Evolutionary conservation across 306 rosid genomes (phyloP).

Genomic region (Dicorynia guianensis): DNA sequence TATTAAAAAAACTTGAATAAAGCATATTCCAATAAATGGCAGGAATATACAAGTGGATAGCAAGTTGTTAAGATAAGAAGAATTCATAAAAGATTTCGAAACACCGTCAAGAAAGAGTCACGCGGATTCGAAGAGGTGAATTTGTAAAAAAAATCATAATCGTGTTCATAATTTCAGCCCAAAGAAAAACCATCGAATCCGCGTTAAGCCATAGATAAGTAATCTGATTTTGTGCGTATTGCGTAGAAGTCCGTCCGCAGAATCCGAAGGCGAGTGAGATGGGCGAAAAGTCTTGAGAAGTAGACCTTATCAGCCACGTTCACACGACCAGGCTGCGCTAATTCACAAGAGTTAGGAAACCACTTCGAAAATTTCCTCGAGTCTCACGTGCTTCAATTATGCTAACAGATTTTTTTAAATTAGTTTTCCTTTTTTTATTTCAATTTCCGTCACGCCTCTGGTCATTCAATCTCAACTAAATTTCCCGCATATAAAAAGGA

Average conservation of each 20-base stretch:
- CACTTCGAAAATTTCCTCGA: slow-evolving; percentile 53
- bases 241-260: too few relatives aligned
- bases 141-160: slow-evolving; percentile 5
- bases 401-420: background rate
- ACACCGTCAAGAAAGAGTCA: slow-evolving; percentile 13
- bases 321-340: slow-evolving; percentile 8
- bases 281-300: too few relatives aligned
- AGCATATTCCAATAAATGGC: slow-evolving; percentile 32
- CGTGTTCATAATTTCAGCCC: background rate
- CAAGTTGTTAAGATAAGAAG: background rate
- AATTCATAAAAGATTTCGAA: background rate
- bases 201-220: too few relatives aligned
- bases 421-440: background rate
- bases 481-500: slow-evolving; percentile 35
- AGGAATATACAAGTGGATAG: slow-evolving; percentile 19
- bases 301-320: slow-evolving; percentile 54
- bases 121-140: background rate
- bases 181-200: slow-evolving; percentile 20
- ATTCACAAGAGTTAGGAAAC: slow-evolving; percentile 36
- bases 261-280: too few relatives aligned
- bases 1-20: too few relatives aligned
- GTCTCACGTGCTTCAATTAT: slow-evolving; percentile 72
- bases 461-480: slow-evolving; percentile 37
- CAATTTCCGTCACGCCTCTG: background rate
- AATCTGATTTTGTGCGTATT: too few relatives aligned